Evolutionary conservation across 176 grass and related monocot genomes (phyloP).

Genomic region (Avena atlantica): DNA sequence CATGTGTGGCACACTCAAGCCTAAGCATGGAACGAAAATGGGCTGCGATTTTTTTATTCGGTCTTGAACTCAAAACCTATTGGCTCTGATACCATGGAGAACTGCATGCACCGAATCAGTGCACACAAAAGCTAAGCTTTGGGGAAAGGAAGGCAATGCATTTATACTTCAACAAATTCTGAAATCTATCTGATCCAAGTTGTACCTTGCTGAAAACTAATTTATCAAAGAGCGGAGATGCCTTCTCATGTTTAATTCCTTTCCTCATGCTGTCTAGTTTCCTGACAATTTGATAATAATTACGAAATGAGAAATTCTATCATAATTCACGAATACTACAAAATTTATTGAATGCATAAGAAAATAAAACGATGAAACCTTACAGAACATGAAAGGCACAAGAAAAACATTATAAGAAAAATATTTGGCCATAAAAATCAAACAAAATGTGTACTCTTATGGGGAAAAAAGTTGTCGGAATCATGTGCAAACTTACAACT

Average conservation of each 20-base stretch:
- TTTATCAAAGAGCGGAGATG: slow-evolving; percentile 84
- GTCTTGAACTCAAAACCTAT: no score
- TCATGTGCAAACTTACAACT: slow-evolving; percentile 60
- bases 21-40: no score
- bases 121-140: no score
- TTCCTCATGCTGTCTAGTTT: slow-evolving; percentile 75
- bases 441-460: not conserved
- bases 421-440: slow-evolving; percentile 19
- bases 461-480: slow-evolving; percentile 9
- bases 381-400: slow-evolving; percentile 5
- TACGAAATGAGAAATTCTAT: slow-evolving; percentile 30
- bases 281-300: slow-evolving; percentile 55
- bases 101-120: no score
- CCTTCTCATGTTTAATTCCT: slow-evolving; percentile 82
- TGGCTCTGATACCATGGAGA: no score
- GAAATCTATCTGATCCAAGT: no score
- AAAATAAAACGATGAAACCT: slow-evolving; percentile 1
- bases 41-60: no score
- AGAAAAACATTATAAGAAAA: slow-evolving; percentile 42
- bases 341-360: slow-evolving; percentile 27
- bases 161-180: no score
- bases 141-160: no score
- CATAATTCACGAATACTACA: not conserved
- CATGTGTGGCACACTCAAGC: no score
- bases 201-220: slow-evolving; percentile 92